Evolutionary conservation across 805 yeast genomes (phyloP).

Genomic region (Cyberlindnera veronae): DNA sequence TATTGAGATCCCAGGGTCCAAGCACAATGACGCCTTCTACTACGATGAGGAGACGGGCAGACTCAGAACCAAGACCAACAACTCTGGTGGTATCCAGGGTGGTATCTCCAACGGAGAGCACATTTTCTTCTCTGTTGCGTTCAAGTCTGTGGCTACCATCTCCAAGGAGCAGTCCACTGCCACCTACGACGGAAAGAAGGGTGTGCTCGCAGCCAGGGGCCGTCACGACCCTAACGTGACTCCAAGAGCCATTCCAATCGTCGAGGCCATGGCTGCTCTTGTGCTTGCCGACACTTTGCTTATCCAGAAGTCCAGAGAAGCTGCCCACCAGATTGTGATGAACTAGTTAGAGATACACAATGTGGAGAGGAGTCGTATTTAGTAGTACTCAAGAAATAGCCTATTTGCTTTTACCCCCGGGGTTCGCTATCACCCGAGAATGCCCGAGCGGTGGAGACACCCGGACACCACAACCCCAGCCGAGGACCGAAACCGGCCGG

Average conservation of each 20-base stretch:
- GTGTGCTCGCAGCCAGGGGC: conserved; percentile 91
- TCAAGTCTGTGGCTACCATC: conserved; percentile 97
- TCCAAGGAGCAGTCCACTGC: conserved; percentile 89
- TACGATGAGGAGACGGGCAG: conserved; percentile 54
- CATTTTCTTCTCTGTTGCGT: conserved; percentile 91
- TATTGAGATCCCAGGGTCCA: conserved; percentile 83
- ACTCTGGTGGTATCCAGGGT: conserved; percentile 97
- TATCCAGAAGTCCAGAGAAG: conserved; percentile 83
- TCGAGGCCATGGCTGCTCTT: conserved; percentile 97
- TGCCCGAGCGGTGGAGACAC: too few species aligned
- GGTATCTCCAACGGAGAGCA: conserved; percentile 96
- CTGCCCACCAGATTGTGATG: conserved; percentile 34
- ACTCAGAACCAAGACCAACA: conserved; percentile 84
- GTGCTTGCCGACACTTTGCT: conserved; percentile 83
- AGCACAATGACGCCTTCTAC: conserved; percentile 87
- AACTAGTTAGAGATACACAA: not conserved
- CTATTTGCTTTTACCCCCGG: too few species aligned
- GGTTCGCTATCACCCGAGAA: too few species aligned
- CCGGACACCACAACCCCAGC: too few species aligned
- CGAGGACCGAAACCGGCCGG: conserved; percentile 9
- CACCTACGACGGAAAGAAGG: conserved; percentile 83
- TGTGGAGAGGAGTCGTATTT: too few species aligned
- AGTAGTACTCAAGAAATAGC: too few species aligned
- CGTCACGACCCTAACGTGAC: conserved; percentile 99
- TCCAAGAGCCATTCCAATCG: conserved; percentile 98